Conservation (phyloP, 2,329 filamentous ascomycete genomes). For the Aspergillus versicolor region DNA sequence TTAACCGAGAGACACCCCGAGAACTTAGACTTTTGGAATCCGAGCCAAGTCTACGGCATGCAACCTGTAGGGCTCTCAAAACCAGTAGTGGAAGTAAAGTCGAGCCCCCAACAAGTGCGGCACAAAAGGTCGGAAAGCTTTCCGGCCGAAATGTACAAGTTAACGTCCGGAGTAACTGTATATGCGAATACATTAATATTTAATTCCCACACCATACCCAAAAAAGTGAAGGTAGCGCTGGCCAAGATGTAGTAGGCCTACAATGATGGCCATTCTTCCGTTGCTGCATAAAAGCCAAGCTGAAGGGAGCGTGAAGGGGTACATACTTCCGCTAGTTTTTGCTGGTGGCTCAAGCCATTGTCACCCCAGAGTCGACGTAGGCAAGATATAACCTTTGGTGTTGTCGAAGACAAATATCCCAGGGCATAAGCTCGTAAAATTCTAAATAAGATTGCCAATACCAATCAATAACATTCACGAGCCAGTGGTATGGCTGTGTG, state of each 20-base stretch:
- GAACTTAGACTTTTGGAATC: constrained; percentile 20
- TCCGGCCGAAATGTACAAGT: constrained; percentile 43
- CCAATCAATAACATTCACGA: constrained; percentile 7
- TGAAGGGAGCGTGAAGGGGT: neutral
- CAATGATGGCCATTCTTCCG: neutral
- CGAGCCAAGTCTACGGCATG: constrained; percentile 20
- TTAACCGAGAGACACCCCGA: constrained; percentile 20
- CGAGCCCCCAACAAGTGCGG: constrained; percentile 52
- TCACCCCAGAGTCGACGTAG: constrained; percentile 32
- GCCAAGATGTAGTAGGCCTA: neutral
- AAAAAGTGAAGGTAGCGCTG: neutral
- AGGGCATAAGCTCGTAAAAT: constrained; percentile 49
- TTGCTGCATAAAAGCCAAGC: constrained; percentile 8
- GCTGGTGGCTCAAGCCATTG: constrained; percentile 30
- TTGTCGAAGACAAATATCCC: constrained; percentile 49
- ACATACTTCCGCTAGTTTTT: constrained; percentile 41
- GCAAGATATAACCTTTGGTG: constrained; percentile 45
- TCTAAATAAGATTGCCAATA: constrained; percentile 20
- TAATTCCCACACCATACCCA: neutral
- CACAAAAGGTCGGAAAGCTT: constrained; percentile 55
- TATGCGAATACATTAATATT: constrained; percentile 20
- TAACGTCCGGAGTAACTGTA: constrained; percentile 41
- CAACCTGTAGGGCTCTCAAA: constrained; percentile 25
- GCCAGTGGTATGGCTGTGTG: neutral
- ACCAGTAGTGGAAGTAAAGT: constrained; percentile 43